A percentile compares a stretch with the other conserved stretches of the same genome.
These are phyloP conservation scores for Albugo candida DNA, from an alignment of 352 stramenopile genomes.

Conservation along the genomic window DNA sequence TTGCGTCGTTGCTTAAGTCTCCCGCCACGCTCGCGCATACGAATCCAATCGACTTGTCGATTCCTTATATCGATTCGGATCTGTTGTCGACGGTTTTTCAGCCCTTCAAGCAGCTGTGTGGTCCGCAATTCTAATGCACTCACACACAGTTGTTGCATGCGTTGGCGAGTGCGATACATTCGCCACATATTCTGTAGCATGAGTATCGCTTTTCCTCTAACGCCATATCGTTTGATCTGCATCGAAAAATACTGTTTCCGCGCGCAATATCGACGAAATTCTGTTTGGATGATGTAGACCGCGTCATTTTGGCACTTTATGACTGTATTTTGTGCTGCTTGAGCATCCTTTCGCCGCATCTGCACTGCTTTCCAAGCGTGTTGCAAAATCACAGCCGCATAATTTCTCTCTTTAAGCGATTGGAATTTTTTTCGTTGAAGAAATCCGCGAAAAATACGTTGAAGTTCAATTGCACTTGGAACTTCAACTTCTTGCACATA, in stretches of 20 bases:
- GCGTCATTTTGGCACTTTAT: background rate
- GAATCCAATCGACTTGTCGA: slow-evolving; percentile 31
- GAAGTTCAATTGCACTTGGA: slow-evolving; percentile 26
- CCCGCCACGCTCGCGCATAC: slow-evolving; percentile 52
- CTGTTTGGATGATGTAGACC: slow-evolving; percentile 27
- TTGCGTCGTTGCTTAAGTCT: slow-evolving; percentile 47
- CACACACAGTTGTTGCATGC: slow-evolving; percentile 45
- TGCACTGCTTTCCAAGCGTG: slow-evolving; percentile 34
- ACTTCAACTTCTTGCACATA: slow-evolving; percentile 22
- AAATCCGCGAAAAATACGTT: slow-evolving; percentile 52
- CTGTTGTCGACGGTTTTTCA: slow-evolving; percentile 38
- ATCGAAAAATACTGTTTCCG: slow-evolving; percentile 18
- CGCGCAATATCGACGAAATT: slow-evolving; percentile 36
- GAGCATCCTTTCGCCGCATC: background rate
- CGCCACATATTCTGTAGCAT: slow-evolving; percentile 53
- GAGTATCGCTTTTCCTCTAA: slow-evolving; percentile 30
- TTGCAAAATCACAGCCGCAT: slow-evolving; percentile 55
- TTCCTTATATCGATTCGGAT: slow-evolving; percentile 58
- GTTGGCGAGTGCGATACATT: slow-evolving; percentile 29
- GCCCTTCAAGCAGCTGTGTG: slow-evolving; percentile 22
- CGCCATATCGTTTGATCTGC: slow-evolving; percentile 18
- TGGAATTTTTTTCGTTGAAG: slow-evolving; percentile 30
- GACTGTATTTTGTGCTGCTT: background rate
- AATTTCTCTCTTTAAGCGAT: slow-evolving; percentile 24
- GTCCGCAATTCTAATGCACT: slow-evolving; percentile 46